Evolutionary conservation across 176 grass and related monocot species (phyloP), one percentile per base, ranked within the genome.

Genomic region (Oryza punctata): DNA sequence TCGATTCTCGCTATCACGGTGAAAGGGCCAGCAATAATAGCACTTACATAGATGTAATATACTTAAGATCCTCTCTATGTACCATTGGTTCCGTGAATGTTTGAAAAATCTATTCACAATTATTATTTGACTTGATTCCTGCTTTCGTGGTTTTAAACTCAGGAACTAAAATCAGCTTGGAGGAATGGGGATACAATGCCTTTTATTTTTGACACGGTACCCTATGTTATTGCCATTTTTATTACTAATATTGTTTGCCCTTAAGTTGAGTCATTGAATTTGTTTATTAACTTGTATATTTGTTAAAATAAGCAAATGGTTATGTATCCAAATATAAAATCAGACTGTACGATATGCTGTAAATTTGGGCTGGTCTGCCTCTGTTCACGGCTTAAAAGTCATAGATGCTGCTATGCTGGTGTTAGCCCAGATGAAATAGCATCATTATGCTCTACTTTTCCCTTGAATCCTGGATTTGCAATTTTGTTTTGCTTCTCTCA

Each of bases 161-260:
- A 95, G 96, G 91, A 91, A 92, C 79, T 98, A 35, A 90, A 90
- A 74, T 93, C 73, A 32, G 71, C 92, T 82, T 98, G 96, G 96
- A 88, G 29, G 78, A 91, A 88, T 66, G 96, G 91, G 49, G 85
- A 90, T 76, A 91, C 89, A 1, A 98, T 98, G 96, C 96, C 92
- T 59, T 98, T 98, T 80, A 90, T 98, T 77, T 93, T 93, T 85
- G 96, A 98, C 87, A 98, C 96, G 89, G 96, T 98, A 95, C 21
- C 18, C 50, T 79, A 84, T 74, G 41, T 30, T 79, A 64, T 47
- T 40, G 11, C 19, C 35, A 79, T 32, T 59, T 9, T 38, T 87
- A 61, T 14, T 82, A 18, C 76, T 65, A 60, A 73, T 32, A 1
- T 71, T 4, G n/a, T 45, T 72, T 25, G 15, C 59, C 24, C 12